Conservation (phyloP, 352 stramenopile species). For the Pythium angustatum region DNA sequence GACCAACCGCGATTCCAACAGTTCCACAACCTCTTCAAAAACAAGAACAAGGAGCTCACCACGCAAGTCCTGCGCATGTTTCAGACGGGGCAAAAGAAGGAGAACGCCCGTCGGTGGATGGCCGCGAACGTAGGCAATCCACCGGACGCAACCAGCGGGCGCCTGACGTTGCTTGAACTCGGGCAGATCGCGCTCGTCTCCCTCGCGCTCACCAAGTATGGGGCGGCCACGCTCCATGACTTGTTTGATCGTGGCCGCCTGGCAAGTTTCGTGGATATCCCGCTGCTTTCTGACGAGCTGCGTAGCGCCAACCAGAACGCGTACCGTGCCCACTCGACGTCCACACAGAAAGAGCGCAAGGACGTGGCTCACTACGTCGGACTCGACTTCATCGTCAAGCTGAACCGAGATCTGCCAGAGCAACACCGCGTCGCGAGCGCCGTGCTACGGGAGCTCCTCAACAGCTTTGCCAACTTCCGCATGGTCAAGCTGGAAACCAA, state of each 20-base stretch:
- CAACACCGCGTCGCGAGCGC: background rate
- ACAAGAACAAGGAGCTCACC: background rate
- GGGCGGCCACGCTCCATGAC: slow-evolving; percentile 1
- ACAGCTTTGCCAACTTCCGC: slow-evolving; percentile 11
- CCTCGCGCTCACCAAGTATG: slow-evolving; percentile 8
- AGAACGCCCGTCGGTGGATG: slow-evolving; percentile 7
- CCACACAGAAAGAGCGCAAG: slow-evolving; percentile 9
- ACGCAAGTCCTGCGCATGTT: background rate
- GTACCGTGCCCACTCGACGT: slow-evolving; percentile 10
- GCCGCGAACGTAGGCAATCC: slow-evolving; percentile 5
- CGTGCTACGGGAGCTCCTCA: background rate
- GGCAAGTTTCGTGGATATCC: background rate
- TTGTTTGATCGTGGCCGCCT: background rate
- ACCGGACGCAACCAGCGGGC: background rate
- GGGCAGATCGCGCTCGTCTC: slow-evolving; percentile 5
- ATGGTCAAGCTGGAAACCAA: slow-evolving; percentile 14
- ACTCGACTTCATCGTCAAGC: slow-evolving; percentile 12
- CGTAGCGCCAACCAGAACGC: background rate
- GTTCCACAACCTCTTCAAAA: slow-evolving; percentile 5
- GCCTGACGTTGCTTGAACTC: background rate
- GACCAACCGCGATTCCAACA: slow-evolving; percentile 8
- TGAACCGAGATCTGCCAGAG: slow-evolving; percentile 10
- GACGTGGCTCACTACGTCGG: slow-evolving; percentile 15
- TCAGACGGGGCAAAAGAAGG: background rate
- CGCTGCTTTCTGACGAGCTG: slow-evolving; percentile 2